phyloP scores from a whole-genome alignment of 306 rosid genomes.

The Arachis hypogaea region DNA sequence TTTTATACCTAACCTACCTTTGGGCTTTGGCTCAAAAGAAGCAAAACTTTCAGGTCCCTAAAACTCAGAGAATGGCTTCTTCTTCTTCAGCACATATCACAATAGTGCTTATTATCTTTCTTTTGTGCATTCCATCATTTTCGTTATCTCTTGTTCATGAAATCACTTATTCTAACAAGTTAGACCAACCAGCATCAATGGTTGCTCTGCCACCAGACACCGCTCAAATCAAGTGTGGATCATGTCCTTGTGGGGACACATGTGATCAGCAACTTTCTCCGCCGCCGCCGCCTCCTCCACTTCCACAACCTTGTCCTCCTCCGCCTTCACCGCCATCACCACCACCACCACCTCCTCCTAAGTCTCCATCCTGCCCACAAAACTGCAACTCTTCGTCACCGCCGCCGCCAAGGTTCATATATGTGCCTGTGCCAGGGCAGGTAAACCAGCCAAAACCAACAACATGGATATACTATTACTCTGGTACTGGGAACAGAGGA shows the following conservation, averaged over 20 bases:
- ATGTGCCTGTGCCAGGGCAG: slow-evolving; percentile 69
- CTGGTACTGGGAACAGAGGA: slow-evolving; percentile 43
- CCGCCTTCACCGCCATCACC: not conserved
- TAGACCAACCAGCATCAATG: slow-evolving; percentile 43
- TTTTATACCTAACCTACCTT: slow-evolving; percentile 6
- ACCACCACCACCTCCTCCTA: slow-evolving; percentile 36
- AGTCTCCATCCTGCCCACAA: slow-evolving; percentile 37
- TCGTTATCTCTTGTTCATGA: slow-evolving; percentile 30
- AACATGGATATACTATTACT: slow-evolving; percentile 46
- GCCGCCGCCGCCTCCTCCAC: slow-evolving; percentile 35
- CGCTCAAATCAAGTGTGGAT: slow-evolving; percentile 69
- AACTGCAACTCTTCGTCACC: slow-evolving; percentile 49
- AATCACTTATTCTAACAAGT: slow-evolving; percentile 39
- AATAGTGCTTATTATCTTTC: slow-evolving; percentile 14
- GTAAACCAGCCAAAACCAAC: slow-evolving; percentile 47
- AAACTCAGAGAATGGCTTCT: slow-evolving; percentile 44
- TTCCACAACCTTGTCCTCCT: slow-evolving; percentile 24
- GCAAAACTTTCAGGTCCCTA: slow-evolving; percentile 20
- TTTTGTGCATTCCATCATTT: slow-evolving; percentile 44
- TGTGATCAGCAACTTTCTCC: slow-evolving; percentile 55
- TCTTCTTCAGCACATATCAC: slow-evolving; percentile 34
- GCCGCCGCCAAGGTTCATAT: slow-evolving; percentile 64
- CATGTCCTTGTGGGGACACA: slow-evolving; percentile 75
- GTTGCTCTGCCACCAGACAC: slow-evolving; percentile 36
- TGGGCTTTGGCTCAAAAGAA: slow-evolving; percentile 4